These are phyloP conservation scores for Globisporangium middletonii DNA, from an alignment of 352 stramenopile species.

Conservation along the genomic window DNA sequence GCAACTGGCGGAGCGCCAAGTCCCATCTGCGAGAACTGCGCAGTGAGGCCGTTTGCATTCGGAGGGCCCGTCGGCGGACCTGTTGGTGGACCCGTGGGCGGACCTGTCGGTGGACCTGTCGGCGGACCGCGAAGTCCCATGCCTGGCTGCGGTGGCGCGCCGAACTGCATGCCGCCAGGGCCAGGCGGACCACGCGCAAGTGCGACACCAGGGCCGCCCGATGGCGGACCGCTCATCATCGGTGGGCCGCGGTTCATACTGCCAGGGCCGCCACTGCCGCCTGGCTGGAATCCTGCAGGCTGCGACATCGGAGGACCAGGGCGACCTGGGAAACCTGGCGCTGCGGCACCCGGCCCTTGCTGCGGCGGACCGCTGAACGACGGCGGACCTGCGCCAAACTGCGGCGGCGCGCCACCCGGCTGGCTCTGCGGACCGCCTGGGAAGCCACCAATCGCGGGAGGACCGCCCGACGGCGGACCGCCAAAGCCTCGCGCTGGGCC, in stretches of 20 bases:
- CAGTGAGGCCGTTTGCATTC: conserved; percentile 29
- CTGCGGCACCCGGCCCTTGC: conserved; percentile 3
- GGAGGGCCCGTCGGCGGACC: conserved; percentile 9
- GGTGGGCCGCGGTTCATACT: conserved; percentile 13
- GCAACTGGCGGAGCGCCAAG: conserved; percentile 29
- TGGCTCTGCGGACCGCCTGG: conserved; percentile 16
- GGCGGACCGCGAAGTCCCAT: conserved; percentile 14
- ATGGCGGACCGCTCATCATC: conserved; percentile 22
- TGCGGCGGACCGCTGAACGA: conserved; percentile 5
- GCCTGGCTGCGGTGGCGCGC: conserved; percentile 10
- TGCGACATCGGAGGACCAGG: conserved; percentile 16
- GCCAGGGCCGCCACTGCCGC: neutral
- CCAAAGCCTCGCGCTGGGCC: conserved; percentile 11
- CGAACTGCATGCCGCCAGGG: conserved; percentile 9
- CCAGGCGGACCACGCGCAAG: conserved; percentile 16
- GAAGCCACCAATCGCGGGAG: conserved; percentile 15
- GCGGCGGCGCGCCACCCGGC: conserved; percentile 9
- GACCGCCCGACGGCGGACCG: conserved; percentile 20
- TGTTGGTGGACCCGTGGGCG: conserved; percentile 1
- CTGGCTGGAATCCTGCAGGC: conserved; percentile 13
- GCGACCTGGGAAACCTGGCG: conserved; percentile 13
- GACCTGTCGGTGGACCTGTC: conserved; percentile 8
- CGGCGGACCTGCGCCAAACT: conserved; percentile 12
- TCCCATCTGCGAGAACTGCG: conserved; percentile 69
- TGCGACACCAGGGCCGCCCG: conserved; percentile 1